Evolutionary conservation across 495 filamentous ascomycete species (phyloP).

Genomic region (Hyaloscypha hepaticicola): DNA sequence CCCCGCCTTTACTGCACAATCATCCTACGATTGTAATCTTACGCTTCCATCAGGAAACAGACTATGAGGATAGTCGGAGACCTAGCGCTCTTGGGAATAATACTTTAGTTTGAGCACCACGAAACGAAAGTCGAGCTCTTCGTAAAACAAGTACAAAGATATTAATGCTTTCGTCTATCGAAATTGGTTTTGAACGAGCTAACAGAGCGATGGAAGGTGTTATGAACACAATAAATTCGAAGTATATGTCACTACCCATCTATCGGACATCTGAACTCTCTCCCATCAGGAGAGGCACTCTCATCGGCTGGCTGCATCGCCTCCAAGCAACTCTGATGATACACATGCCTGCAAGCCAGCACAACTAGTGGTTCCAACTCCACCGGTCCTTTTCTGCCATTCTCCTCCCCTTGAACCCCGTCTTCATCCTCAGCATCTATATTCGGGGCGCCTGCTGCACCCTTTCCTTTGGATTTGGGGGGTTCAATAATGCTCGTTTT

Average conservation of each 20-base stretch:
- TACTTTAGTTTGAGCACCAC: not conserved
- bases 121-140: too few species aligned
- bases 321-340: slow-evolving; percentile 61
- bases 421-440: slow-evolving; percentile 24
- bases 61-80: too few species aligned
- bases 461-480: slow-evolving; percentile 38
- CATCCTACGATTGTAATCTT: too few species aligned
- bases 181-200: too few species aligned
- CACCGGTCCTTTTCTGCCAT: slow-evolving; percentile 11
- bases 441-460: slow-evolving; percentile 4
- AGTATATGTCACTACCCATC: slow-evolving; percentile 42
- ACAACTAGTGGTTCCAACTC: slow-evolving; percentile 53
- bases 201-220: not conserved
- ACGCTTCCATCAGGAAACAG: too few species aligned
- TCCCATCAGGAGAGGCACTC: slow-evolving; percentile 34
- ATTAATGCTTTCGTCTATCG: too few species aligned
- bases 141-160: too few species aligned
- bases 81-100: not conserved
- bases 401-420: slow-evolving; percentile 24
- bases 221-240: slow-evolving; percentile 10
- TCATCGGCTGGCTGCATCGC: slow-evolving; percentile 45
- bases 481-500: slow-evolving; percentile 30
- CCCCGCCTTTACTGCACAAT: too few species aligned
- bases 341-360: slow-evolving; percentile 61
- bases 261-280: slow-evolving; percentile 55